Percentiles rank a stretch among this genome's conserved stretches.
Conservation (phyloP, 106 monocot genomes). For the Acanthochlamys bracteata region DNA sequence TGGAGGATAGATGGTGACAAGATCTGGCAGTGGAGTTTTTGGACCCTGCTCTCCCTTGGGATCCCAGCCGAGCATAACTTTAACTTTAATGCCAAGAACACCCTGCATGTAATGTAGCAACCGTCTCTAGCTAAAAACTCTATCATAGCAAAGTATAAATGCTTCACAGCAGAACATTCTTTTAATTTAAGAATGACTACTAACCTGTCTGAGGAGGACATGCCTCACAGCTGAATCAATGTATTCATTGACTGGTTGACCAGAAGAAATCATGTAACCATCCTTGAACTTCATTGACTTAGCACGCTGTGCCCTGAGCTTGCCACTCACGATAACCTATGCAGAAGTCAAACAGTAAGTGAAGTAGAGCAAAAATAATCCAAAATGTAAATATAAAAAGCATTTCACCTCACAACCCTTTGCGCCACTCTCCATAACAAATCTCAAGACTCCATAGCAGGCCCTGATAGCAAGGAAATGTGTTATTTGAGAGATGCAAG, state of each 20-base stretch:
- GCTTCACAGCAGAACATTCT: not conserved
- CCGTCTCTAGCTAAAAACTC: not conserved
- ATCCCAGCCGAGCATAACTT: conserved; percentile 7
- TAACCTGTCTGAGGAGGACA: conserved; percentile 7
- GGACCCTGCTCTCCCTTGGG: conserved; percentile 7
- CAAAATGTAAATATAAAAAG: not conserved
- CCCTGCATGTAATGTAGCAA: not conserved
- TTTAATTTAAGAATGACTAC: not conserved
- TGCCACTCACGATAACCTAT: conserved; percentile 8
- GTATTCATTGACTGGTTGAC: conserved; percentile 6
- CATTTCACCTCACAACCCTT: conserved; percentile 61
- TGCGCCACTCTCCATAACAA: conserved; percentile 83
- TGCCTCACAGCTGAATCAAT: conserved; percentile 7
- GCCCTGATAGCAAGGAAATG: conserved; percentile 30
- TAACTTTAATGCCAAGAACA: conserved; percentile 7
- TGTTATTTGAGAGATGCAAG: not conserved
- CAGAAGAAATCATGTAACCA: conserved; percentile 9
- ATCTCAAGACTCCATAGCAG: conserved; percentile 80
- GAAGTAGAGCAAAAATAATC: too few relatives aligned
- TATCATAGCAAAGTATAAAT: not conserved
- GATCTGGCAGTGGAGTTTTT: conserved; percentile 6
- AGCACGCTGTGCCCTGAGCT: conserved; percentile 4
- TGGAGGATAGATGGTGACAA: not conserved
- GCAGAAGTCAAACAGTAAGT: not conserved
- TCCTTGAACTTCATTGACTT: conserved; percentile 11